Base-by-base conservation (phyloP, 768 basidiomycete genomes). In the Psilocybe tampanensis region DNA sequence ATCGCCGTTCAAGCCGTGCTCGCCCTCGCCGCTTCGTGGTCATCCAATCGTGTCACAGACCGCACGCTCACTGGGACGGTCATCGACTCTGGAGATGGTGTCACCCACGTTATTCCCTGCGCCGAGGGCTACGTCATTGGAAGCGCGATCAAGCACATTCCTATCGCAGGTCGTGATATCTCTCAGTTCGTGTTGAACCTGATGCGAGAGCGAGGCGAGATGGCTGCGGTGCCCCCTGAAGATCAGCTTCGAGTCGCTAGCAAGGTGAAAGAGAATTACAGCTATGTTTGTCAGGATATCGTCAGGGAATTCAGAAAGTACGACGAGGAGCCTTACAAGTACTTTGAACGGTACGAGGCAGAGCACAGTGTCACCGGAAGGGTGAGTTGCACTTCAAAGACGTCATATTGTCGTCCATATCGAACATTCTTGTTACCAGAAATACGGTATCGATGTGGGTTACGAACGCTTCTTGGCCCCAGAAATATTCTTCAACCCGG, bases 41-140 rank as follows among this genome's bases (percentile, higher is more conserved):
- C 94, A 1, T 95, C 92, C 58, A 91, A 89, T 72, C 86, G 89
- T 59, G 92, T 92, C 60, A 84, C 85, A 19, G 94, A 96, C 73
- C 88, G 95, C 60, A 95, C 93, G 1, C 83, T 96, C 54, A 98
- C 95, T 0, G 97, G 97, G 49, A 98, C 97, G 0, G 97, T 98
- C 67, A 94, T 98, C 69, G 97, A 98, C 74, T 98, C 96, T 32
- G 97, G 97, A 56, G 97, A 99, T 70, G 97, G 97, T 79, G 97
- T 99, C 41, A 98, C 97, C 3, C 97, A 98, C 75, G 96, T 98
- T 57, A 98, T 98, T 68, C 90, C 91, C 53, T 88, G 85, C 54
- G 96, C 96, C 22, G 97, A 98, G 68, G 97, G 97, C 44, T 99
- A 98, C 71, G 97, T 99, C 64, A 98, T 99, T 67, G 97, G 97